Percentiles rank a stretch among this genome's conserved stretches.
Conservation (phyloP, 352 stramenopile species). For the Phytophthora pisi region DNA sequence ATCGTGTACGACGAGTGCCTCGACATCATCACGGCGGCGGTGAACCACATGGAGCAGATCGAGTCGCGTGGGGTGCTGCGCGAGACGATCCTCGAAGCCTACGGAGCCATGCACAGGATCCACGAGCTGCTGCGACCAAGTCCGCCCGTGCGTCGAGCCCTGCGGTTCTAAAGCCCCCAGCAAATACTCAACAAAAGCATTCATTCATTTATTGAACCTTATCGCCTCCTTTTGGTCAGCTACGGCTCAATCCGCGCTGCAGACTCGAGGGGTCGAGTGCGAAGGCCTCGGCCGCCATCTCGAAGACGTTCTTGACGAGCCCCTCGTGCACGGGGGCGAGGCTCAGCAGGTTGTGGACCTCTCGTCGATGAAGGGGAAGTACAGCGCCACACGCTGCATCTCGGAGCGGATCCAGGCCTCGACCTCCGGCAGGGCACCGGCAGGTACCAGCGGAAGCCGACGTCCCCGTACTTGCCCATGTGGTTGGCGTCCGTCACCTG, state of each 20-base stretch:
- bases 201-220: no score
- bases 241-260: no score
- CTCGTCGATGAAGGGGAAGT: neutral
- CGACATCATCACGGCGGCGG: slow-evolving; percentile 38
- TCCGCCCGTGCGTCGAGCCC: slow-evolving; percentile 32
- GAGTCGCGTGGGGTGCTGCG: slow-evolving; percentile 2
- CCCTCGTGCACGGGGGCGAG: neutral
- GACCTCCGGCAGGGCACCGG: neutral
- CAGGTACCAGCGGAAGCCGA: neutral
- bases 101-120: slow-evolving; percentile 34
- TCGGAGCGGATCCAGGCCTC: neutral
- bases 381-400: neutral
- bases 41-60: slow-evolving; percentile 33
- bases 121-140: slow-evolving; percentile 29
- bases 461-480: neutral
- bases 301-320: neutral
- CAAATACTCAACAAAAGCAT: no score
- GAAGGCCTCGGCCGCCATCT: neutral
- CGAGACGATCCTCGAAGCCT: slow-evolving; percentile 25
- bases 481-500: neutral
- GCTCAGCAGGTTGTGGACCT: neutral
- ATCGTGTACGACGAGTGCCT: slow-evolving; percentile 45
- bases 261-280: neutral
- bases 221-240: no score
- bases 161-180: slow-evolving; percentile 27